Base-by-base conservation (phyloP, 345 rosid species). In the Excoecaria agallocha region DNA sequence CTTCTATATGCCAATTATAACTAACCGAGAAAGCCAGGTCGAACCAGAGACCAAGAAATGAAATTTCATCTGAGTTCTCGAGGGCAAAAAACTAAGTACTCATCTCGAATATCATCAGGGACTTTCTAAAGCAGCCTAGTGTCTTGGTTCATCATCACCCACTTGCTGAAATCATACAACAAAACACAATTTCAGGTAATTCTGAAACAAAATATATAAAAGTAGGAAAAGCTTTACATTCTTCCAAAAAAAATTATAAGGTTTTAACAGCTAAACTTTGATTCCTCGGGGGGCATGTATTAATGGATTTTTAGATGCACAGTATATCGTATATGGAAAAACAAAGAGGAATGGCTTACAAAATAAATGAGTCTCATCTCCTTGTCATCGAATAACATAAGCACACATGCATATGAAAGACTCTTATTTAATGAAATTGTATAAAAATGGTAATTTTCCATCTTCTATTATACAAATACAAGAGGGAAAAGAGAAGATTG, bases 91-190 rank as follows among this genome's bases (percentile, higher is more conserved):
- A 86, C 86, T 63, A 90, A 83, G 76, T 84, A 85, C 85, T 95
- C 98, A 38, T 89, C 94, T 35, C 93, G 87, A 77, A 95, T 93
- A 19, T 93, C 97, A 80, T 95, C 98, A 5, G 76, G 82, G 63
- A 93, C 93, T 86, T 92, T 90, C 76, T 93, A 94, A 58, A 95
- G 96, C 71, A 93, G 91, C 71, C 99, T 89, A 22, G 96, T 95
- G 74, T 93, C 92, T 77, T 90, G 88, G 76, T 93, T 95, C 98
- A 95, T 95, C 99, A 95, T 95, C 78, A 95, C 96, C 98, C 99
- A 95, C 84, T 95, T 93, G 77, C 97, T 95, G 90, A n/a, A n/a
- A n/a, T n/a, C n/a, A n/a, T n/a, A n/a, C n/a, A n/a, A n/a, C n/a
- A n/a, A n/a, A n/a, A n/a, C n/a, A n/a, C n/a, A n/a, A n/a, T n/a